Evolutionary conservation across 805 yeast genomes (phyloP), one percentile per base, ranked within the genome.

Genomic region (Saccharomycopsis synnaedendra): DNA sequence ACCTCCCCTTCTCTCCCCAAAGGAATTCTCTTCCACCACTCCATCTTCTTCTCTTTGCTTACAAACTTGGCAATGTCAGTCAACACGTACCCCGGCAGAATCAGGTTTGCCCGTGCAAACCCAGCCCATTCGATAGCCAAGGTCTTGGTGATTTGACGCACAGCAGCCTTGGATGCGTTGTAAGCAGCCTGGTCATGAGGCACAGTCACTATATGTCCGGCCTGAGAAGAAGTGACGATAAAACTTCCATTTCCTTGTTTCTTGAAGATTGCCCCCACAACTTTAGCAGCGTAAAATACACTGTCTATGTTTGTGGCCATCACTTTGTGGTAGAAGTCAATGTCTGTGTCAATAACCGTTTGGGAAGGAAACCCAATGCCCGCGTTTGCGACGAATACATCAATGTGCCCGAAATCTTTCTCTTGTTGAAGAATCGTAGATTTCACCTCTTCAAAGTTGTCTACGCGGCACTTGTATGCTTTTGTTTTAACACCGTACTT

Each of bases 121-220:
- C 80, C 76, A n/a, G 88, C 78, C 89, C 93, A 87, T 67, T 87
- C 96, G 40, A 86, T 78, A 9, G 95, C 90, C 54, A 86, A 68
- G 1, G 93, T 84, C 62, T 72, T 80, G 36, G 82, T 76, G 57
- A 86, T 71, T 60, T 87, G 95, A 54, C 80, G 61, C 31, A 85
- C 80, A 7, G 80, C 95, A 39, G 95, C 95, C 70, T 86, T 87
- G 56, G 88, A 84, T 10, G 87, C 85, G 59, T 86, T 86, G 70
- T 86, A 86, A 38, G 83, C 78, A 9, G 95, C 83, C 67, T 87
- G 96, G 60, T 78, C 70, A 64, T 88, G 93, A 29, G 96, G 96
- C 53, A 79, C 76, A 64, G 88, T 87, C 57, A 78, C 90, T 57
- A 88, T 80, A 66, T 82, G 88, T 9, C 85, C 96, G 30, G 93